Evolutionary conservation across 2,329 filamentous ascomycete species (phyloP).

Genomic region (Rutstroemia sp.): DNA sequence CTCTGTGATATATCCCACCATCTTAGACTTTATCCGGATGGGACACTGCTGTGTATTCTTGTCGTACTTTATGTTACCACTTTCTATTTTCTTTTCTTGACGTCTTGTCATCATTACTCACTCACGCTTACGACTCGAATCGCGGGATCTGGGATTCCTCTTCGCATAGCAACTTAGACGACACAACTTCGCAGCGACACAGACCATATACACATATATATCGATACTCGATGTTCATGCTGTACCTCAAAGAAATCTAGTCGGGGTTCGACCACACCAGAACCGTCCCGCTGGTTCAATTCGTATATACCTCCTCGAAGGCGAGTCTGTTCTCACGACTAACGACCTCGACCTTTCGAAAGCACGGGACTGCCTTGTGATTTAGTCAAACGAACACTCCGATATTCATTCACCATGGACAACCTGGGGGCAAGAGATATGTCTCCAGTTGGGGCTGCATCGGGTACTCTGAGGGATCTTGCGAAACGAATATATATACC

Average conservation of each 20-base stretch:
- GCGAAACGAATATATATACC: conserved; percentile 50
- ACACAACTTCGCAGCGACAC: neutral
- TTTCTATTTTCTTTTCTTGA: neutral
- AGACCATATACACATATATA: neutral
- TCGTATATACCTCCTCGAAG: neutral
- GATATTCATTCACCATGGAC: neutral
- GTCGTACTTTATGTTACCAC: conserved; percentile 12
- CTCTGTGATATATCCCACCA: conserved; percentile 2
- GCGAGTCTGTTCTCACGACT: too few relatives aligned
- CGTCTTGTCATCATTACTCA: neutral
- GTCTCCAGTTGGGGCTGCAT: conserved; percentile 18
- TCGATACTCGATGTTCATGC: conserved; percentile 1
- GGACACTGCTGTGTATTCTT: conserved; percentile 11
- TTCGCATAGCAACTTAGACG: conserved; percentile 5
- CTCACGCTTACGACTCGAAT: conserved; percentile 22
- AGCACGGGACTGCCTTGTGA: neutral
- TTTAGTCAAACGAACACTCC: neutral
- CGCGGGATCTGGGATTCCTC: conserved; percentile 34
- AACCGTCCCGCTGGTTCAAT: neutral
- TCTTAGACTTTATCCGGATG: conserved; percentile 17
- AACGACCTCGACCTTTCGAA: neutral
- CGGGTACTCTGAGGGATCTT: conserved; percentile 23
- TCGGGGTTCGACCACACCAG: neutral
- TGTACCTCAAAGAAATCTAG: neutral
- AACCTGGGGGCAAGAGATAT: conserved; percentile 8